Evolutionary conservation across 495 filamentous ascomycete genomes (phyloP).

Genomic region (Glonium stellatum): DNA sequence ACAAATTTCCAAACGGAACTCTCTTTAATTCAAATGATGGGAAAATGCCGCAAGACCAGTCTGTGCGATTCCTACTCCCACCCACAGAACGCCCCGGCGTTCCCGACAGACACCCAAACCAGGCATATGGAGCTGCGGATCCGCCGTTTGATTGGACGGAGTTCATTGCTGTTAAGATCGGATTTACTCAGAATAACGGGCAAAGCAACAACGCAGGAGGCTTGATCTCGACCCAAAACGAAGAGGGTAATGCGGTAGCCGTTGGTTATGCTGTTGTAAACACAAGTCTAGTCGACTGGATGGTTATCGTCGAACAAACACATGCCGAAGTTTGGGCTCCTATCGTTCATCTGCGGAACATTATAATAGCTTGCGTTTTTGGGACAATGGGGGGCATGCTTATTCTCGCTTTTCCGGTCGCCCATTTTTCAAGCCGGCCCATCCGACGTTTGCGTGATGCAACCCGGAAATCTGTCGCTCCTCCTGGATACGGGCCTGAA

Average conservation of each 20-base stretch:
- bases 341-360: conserved; percentile 62
- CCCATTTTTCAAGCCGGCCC: conserved; percentile 71
- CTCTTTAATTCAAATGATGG: conserved; percentile 22
- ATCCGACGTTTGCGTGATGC: conserved; percentile 71
- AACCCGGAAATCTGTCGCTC: conserved; percentile 67
- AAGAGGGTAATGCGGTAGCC: conserved; percentile 56
- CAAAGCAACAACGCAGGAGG: conserved; percentile 55
- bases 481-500: conserved; percentile 48
- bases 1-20: conserved; percentile 48
- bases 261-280: conserved; percentile 64
- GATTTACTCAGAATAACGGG: conserved; percentile 42
- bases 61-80: conserved; percentile 42
- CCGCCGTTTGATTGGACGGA: conserved; percentile 48
- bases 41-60: conserved; percentile 15
- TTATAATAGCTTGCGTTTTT: conserved; percentile 78
- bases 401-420: conserved; percentile 63
- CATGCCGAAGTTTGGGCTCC: conserved; percentile 67
- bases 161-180: conserved; percentile 53
- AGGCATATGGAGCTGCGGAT: conserved; percentile 40
- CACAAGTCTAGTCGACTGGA: conserved; percentile 66
- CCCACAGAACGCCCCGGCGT: conserved; percentile 21
- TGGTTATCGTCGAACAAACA: conserved; percentile 70
- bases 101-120: conserved; percentile 43
- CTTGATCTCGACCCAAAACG: conserved; percentile 60
- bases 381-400: conserved; percentile 65